Evolutionary conservation across 2,329 filamentous ascomycete genomes (phyloP).

Genomic region (Fusarium piperis): DNA sequence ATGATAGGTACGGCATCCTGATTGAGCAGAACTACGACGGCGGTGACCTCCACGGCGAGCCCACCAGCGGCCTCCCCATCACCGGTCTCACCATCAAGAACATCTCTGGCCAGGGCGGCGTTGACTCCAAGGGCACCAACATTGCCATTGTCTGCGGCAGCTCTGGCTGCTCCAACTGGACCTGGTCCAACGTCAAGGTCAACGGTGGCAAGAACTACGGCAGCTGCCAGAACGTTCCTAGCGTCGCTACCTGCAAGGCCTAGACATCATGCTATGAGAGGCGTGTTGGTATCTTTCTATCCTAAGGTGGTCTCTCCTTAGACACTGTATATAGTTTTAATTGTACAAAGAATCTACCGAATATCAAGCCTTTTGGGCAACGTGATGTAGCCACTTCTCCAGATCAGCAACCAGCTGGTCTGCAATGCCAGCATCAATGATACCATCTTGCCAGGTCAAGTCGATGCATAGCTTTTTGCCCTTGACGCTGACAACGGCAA

Average conservation of each 20-base stretch:
- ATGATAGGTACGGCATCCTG: constrained; percentile 45
- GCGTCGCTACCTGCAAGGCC: constrained; percentile 29
- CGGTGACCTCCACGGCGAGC: constrained; percentile 53
- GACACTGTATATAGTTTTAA: neutral
- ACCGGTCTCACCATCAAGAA: constrained; percentile 55
- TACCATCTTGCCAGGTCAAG: neutral
- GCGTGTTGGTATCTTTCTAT: neutral
- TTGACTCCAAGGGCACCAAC: constrained; percentile 51
- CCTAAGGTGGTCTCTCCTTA: neutral
- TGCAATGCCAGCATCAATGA: neutral
- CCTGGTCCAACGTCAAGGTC: constrained; percentile 59
- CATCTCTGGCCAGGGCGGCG: constrained; percentile 52
- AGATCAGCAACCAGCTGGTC: neutral
- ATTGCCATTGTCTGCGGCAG: constrained; percentile 65
- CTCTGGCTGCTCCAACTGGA: constrained; percentile 57
- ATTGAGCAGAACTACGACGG: constrained; percentile 59
- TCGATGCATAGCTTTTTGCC: neutral
- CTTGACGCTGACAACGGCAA: neutral
- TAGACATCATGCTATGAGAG: neutral
- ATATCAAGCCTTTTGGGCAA: neutral
- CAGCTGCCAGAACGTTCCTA: constrained; percentile 44
- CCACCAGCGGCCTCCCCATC: constrained; percentile 60
- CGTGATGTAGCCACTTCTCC: neutral
- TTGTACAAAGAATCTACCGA: neutral
- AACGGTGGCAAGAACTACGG: constrained; percentile 59